Evolutionary conservation across 2,329 filamentous ascomycete genomes (phyloP).

Genomic region (Gremmenia infestans): DNA sequence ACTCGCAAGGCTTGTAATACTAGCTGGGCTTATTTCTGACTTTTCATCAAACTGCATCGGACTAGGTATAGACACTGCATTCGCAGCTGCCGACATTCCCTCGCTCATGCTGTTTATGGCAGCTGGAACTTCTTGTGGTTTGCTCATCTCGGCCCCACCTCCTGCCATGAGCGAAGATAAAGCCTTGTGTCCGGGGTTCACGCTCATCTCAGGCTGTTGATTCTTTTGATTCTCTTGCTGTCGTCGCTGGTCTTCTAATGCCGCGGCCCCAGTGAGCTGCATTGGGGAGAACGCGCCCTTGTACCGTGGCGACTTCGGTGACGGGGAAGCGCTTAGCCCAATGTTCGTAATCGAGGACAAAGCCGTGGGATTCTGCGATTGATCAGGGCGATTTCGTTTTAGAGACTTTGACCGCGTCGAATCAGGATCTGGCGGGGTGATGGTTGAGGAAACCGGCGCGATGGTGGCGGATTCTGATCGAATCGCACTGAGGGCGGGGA

Average conservation of each 20-base stretch:
- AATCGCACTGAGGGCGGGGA: slow-evolving; percentile 21
- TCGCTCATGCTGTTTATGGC: slow-evolving; percentile 28
- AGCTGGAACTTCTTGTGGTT: slow-evolving; percentile 46
- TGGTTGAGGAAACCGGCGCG: slow-evolving; percentile 10
- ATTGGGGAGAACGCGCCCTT: slow-evolving; percentile 31
- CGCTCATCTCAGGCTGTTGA: slow-evolving; percentile 39
- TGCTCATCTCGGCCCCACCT: slow-evolving; percentile 50
- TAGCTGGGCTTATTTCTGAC: slow-evolving; percentile 29
- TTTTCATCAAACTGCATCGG: slow-evolving; percentile 28
- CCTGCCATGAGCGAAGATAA: slow-evolving; percentile 51
- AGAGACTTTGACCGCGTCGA: slow-evolving; percentile 24
- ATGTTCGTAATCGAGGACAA: slow-evolving; percentile 26
- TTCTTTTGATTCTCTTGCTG: slow-evolving; percentile 40
- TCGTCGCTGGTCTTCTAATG: slow-evolving; percentile 48
- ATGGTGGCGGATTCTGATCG: slow-evolving; percentile 19
- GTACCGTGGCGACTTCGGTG: slow-evolving; percentile 30
- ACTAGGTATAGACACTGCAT: slow-evolving; percentile 28
- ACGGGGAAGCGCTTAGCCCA: slow-evolving; percentile 25
- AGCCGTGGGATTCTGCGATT: slow-evolving; percentile 16
- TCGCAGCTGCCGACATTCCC: slow-evolving; percentile 27
- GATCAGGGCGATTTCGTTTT: slow-evolving; percentile 28
- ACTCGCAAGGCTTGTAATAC: slow-evolving; percentile 30
- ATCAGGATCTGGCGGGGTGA: slow-evolving; percentile 18
- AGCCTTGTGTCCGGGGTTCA: slow-evolving; percentile 50
- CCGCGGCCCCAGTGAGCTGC: slow-evolving; percentile 49